phyloP scores from a whole-genome alignment of 1,284 basidiomycete genomes.

The Apiotrichum sp. region DNA sequence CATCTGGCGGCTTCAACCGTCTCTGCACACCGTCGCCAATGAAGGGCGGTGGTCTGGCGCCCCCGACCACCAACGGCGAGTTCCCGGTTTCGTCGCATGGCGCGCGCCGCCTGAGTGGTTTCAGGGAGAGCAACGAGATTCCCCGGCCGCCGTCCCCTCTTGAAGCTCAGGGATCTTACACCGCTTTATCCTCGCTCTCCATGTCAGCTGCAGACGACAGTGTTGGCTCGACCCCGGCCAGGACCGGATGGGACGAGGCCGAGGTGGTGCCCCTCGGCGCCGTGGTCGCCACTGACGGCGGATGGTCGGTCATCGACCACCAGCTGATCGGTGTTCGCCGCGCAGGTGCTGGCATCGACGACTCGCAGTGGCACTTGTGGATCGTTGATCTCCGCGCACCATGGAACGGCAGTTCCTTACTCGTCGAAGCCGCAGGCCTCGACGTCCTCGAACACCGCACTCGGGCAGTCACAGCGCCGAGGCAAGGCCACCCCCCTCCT shows the following conservation, averaged over 20 bases:
- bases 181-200: conserved; percentile 7
- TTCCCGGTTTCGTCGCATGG: conserved; percentile 40
- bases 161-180: conserved; percentile 6
- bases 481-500: neutral
- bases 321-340: conserved; percentile 28
- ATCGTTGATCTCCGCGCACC: conserved; percentile 26
- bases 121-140: conserved; percentile 5
- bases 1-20: neutral
- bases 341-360: conserved; percentile 28
- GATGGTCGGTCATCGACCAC: conserved; percentile 20
- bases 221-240: neutral
- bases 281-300: conserved; percentile 20
- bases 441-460: conserved; percentile 15
- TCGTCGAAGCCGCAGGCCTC: conserved; percentile 22
- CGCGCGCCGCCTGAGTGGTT: conserved; percentile 26
- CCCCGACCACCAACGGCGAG: conserved; percentile 14
- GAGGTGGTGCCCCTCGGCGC: conserved; percentile 30
- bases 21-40: conserved; percentile 1
- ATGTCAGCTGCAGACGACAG: conserved; percentile 10
- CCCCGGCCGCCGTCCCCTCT: conserved; percentile 11
- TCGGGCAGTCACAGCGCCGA: neutral
- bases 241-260: conserved; percentile 21
- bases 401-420: conserved; percentile 31
- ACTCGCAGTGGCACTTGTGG: conserved; percentile 38
- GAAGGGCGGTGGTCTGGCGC: conserved; percentile 5